Evolutionary conservation across 208 protist species (phyloP), one percentile per base, ranked within the genome.

Genomic region (Vickermania spadyakhi): DNA sequence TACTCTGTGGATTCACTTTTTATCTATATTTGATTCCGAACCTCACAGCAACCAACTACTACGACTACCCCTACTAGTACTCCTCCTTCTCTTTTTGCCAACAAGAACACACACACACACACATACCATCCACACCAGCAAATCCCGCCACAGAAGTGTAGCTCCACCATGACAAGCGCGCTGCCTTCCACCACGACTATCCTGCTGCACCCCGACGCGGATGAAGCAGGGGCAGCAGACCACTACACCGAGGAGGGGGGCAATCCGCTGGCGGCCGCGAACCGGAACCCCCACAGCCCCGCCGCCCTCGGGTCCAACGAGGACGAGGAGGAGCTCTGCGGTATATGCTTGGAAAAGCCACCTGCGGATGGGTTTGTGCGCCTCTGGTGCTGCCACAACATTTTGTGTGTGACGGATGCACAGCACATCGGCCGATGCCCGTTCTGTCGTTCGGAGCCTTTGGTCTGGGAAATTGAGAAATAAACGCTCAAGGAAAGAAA

Each of bases 351-450:
- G 18, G 87, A 94, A 54, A 56, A 41, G 1, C 87, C 87, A 1
- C 55, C 49, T 13, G 60, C 66, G 0, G 79, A 75, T 50, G 70
- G 58, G 58, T 89, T 80, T 62, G 84, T 89, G 23, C 73, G 85
- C 65, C 59, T 89, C 49, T 88, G 79, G 81, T 94, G 87, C 62
- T 94, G 87, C 62, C 73, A 76, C 14, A 94, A 94, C 58, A 71
- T 88, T 1, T 65, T 94, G 7, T 94, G 87, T 58, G 81, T 91
- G 41, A 58, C 52, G 11, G 87, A 94, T 54, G 87, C 87, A 0
- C 77, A 90, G 56, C 69, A 86, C 49, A 49, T 94, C 21, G 84
- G 84, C 23, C 73, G 70, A 36, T 94, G 87, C 56, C 87, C 87
- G 5, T 91, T 94, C 60, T 94, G 87, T 62, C 77, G 87, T 18